A percentile compares a stretch with the other conserved stretches of the same genome.
These are phyloP conservation scores for Linanthus parryae DNA, from an alignment of 148 eudicot species.

Conservation along the genomic window DNA sequence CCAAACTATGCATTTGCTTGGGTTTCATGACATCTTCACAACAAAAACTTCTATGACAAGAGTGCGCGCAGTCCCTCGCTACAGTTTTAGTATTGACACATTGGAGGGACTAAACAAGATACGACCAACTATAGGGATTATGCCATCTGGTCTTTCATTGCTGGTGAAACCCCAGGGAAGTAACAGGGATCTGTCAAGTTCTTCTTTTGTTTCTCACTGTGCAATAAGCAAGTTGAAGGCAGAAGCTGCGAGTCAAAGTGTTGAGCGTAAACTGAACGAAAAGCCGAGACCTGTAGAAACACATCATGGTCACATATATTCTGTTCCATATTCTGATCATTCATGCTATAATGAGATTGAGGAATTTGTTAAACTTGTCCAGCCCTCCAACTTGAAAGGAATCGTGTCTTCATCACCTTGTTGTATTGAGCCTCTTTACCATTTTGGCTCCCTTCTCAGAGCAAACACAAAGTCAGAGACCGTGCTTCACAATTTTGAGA, in stretches of 20 bases:
- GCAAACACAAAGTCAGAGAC: constrained; percentile 19
- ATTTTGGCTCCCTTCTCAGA: constrained; percentile 44
- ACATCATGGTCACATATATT: constrained; percentile 44
- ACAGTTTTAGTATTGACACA: constrained; percentile 65
- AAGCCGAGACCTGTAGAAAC: constrained; percentile 30
- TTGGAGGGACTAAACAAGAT: constrained; percentile 51
- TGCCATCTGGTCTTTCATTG: constrained; percentile 94
- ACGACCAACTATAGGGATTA: constrained; percentile 68
- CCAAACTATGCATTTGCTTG: constrained; percentile 74
- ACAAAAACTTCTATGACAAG: constrained; percentile 61
- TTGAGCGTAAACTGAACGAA: constrained; percentile 13
- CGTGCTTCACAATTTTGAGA: constrained; percentile 16
- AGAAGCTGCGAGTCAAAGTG: constrained; percentile 5
- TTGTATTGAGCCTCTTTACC: constrained; percentile 49
- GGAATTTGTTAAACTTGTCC: constrained; percentile 44
- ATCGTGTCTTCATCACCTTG: constrained; percentile 61
- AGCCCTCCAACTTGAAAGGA: constrained; percentile 55
- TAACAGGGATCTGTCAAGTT: constrained; percentile 9
- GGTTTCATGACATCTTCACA: constrained; percentile 56
- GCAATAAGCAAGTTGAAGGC: constrained; percentile 3
- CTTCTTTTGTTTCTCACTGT: constrained; percentile 22
- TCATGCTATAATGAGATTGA: constrained; percentile 65
- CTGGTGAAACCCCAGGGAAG: constrained; percentile 26
- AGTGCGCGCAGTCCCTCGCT: constrained; percentile 75
- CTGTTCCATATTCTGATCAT: constrained; percentile 78